Base-by-base conservation (phyloP, 306 rosid genomes). In the Ormosia emarginata region DNA sequence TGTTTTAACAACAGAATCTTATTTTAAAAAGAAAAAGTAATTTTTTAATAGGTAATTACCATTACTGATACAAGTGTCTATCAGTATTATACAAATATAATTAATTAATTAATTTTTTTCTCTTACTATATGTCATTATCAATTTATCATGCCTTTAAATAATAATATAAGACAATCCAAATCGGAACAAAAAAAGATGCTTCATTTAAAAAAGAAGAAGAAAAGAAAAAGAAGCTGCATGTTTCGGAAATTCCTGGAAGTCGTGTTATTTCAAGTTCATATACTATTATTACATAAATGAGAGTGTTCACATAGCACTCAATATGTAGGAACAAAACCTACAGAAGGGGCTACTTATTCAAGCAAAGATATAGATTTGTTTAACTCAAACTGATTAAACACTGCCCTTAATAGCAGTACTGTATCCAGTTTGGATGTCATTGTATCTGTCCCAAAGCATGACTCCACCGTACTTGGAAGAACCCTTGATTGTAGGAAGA, bases 381-480 rank as follows among this genome's bases (percentile, higher is more conserved):
- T 1, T 13, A 12, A 5, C 61, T 32, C 12, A 14, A 11, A 12
- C 24, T 67, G 40, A 18, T 79, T 68, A 80, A 37, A 80, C 56
- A 53, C 82, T 70, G 7, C 65, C 69, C 79, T 80, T 75, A 75
- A 85, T 85, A n/a, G 79, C 79, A 29, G 10, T 1, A 39, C 88
- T 80, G 10, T 85, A 85, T 1, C 62, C 62, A 34, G 2, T 80
- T 11, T 80, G 78, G 6, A 37, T 18, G 18, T 85, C 88, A 43
- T 75, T 61, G 34, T 5, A 15, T 49, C 86, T 88, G 74, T 61
- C 77, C 94, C 94, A 92, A 2, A 92, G 57, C 97, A 92, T 92
- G 12, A 92, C 86, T 5, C 97, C 94, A 39, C 94, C 94, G 13
- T 92, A 90, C 57, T 87, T 92, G 0, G 82, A 0, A 55, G 89